Evolutionary conservation across 805 yeast genomes (phyloP).

Genomic region (Nakazawaea ernobii): DNA sequence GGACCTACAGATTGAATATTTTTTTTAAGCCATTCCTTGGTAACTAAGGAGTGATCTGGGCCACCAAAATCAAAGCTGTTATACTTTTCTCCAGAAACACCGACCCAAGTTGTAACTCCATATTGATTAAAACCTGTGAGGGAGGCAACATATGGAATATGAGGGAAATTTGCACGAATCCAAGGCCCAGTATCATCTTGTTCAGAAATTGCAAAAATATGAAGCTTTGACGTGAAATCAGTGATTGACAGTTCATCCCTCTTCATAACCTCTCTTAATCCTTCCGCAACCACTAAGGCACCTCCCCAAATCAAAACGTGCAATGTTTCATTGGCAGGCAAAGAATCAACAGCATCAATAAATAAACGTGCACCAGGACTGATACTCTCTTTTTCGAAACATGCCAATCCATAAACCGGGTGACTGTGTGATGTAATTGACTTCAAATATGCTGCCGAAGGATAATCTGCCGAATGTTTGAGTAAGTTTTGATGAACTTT

Average conservation of each 20-base stretch:
- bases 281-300: constrained; percentile 26
- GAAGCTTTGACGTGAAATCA: constrained; percentile 15
- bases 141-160: constrained; percentile 21
- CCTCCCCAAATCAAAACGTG: constrained; percentile 27
- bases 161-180: constrained; percentile 24
- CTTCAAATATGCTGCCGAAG: constrained; percentile 21
- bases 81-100: constrained; percentile 23
- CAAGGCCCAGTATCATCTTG: constrained; percentile 28
- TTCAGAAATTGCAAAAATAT: constrained; percentile 25
- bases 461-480: constrained; percentile 22
- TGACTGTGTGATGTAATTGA: constrained; percentile 20
- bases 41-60: constrained; percentile 19
- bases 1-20: constrained; percentile 21
- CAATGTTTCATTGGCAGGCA: constrained; percentile 14
- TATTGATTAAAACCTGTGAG: constrained; percentile 24
- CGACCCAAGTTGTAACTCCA: constrained; percentile 25
- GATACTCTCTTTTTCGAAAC: constrained; percentile 12
- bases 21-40: constrained; percentile 20
- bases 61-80: constrained; percentile 22
- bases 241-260: constrained; percentile 14
- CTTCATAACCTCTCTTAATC: constrained; percentile 18
- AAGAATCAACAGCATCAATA: constrained; percentile 19
- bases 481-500: constrained; percentile 20
- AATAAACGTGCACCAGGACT: constrained; percentile 22
- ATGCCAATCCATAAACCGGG: constrained; percentile 21